phyloP scores from a whole-genome alignment of 208 protist species.

The Leishmania tropica region DNA sequence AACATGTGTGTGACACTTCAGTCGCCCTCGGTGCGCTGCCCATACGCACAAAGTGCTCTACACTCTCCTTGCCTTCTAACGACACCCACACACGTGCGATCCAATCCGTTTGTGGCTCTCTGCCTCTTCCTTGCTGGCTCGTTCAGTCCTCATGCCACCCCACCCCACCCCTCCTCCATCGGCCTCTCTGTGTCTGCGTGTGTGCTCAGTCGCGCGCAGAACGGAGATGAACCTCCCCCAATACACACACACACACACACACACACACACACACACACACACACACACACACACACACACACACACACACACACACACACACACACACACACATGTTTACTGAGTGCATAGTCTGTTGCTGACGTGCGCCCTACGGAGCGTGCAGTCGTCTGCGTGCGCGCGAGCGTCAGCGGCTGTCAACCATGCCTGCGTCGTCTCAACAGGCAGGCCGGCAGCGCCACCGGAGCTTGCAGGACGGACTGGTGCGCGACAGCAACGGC shows the following conservation, averaged over 20 bases:
- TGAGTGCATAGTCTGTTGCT: neutral
- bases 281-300: too few relatives aligned
- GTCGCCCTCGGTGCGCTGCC: too few relatives aligned
- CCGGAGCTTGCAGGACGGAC: constrained; percentile 1
- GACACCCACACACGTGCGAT: neutral
- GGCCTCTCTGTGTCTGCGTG: too few relatives aligned
- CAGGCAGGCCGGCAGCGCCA: neutral
- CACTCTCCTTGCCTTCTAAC: too few relatives aligned
- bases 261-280: too few relatives aligned
- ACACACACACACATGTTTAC: neutral
- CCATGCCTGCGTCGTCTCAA: neutral
- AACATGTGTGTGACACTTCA: neutral
- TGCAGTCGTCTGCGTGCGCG: neutral
- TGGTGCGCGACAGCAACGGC: constrained; percentile 3
- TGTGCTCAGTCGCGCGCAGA: too few relatives aligned
- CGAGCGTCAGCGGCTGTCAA: neutral
- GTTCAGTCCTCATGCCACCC: neutral
- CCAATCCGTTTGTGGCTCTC: too few relatives aligned
- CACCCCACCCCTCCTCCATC: too few relatives aligned
- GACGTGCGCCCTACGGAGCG: neutral
- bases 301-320: too few relatives aligned
- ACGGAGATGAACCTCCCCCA: too few relatives aligned
- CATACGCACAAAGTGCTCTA: neutral
- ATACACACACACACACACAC: too few relatives aligned
- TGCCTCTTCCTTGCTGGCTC: too few relatives aligned